Percentiles rank a stretch among this genome's conserved stretches.
Evolutionary conservation across 148 eudicot genomes (phyloP).

Genomic region (Rhododendron kiyosumense): DNA sequence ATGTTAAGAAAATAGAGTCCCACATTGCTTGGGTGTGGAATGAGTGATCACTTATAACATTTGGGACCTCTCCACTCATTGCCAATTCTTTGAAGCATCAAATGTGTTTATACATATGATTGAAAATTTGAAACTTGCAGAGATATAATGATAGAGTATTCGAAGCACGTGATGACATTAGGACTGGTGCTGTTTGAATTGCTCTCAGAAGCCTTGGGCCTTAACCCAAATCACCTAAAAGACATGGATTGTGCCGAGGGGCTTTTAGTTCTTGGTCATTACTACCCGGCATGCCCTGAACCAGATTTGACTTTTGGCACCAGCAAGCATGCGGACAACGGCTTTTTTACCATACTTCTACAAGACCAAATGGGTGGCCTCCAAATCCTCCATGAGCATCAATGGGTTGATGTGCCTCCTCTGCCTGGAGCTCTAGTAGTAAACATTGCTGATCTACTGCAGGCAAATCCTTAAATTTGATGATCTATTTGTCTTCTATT

Average conservation of each 20-base stretch:
- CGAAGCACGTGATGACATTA: conserved; percentile 21
- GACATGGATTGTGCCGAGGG: too few relatives aligned
- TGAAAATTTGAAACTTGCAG: conserved; percentile 4
- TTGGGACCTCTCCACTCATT: too few relatives aligned
- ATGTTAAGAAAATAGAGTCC: too few relatives aligned
- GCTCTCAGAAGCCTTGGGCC: too few relatives aligned
- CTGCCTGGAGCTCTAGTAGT: neutral
- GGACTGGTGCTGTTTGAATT: neutral
- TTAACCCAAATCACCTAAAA: too few relatives aligned
- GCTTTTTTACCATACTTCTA: conserved; percentile 3
- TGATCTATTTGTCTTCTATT: neutral
- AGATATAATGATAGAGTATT: conserved; percentile 24
- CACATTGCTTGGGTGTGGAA: too few relatives aligned
- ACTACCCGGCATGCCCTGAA: too few relatives aligned
- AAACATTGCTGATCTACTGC: neutral
- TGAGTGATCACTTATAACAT: too few relatives aligned
- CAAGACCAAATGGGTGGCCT: conserved; percentile 33
- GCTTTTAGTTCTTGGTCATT: too few relatives aligned
- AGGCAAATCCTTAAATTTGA: neutral
- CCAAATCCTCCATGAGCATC: conserved; percentile 19
- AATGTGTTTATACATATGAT: too few relatives aligned
- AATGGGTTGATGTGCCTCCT: neutral
- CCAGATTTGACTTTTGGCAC: neutral
- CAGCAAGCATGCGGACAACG: neutral
- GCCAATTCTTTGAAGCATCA: too few relatives aligned